Base-by-base conservation (phyloP, 192 early-diverging fungal species). In the Radiomyces spectabilis region DNA sequence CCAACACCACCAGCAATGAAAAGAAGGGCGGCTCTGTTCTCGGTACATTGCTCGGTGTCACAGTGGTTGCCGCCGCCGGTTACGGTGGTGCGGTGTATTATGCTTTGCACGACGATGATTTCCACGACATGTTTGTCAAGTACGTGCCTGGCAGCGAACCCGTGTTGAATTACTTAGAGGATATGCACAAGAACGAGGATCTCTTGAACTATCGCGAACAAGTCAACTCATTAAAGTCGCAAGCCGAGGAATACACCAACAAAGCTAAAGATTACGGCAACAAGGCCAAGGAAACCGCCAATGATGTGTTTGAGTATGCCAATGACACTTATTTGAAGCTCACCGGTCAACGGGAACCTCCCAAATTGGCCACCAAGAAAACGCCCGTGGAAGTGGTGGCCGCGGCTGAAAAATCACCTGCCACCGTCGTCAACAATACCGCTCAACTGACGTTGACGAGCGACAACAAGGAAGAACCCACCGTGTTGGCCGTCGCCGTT, bases 111-210 rank as follows among this genome's bases (percentile, higher is more conserved):
- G 59, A 84, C 53, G 64, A 72, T 19, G 61, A 72, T n/a, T 85
- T 89, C 59, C 77, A 69, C 24, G 66, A 76, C 30, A 37, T 51
- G 27, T 87, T 87, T 49, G 76, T 73, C 25, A 61, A 69, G 16
- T 68, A 74, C 51, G 72, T 86, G 33, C 84, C 81, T 40, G 79
- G 80, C 7, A 82, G 69, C 37, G 53, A 70, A 30, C 61, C 66
- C 44, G 63, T 78, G 32, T 65, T 81, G 49, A 65, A 73, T 42
- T 75, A 75, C 51, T 69, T 76, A 22, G 63, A 72, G 30, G 65
- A 78, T 51, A 55, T 78, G 26, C 56, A 75, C 19, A 69, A 68
- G 33, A 78, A 73, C 55, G 57, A 73, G 21, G 68, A 72, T 55
- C 43, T 65, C 37, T 49, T 58, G 13, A 16, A 19, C 3, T 63